Conservation (phyloP, 805 yeast species). For the Candida railenensis region DNA sequence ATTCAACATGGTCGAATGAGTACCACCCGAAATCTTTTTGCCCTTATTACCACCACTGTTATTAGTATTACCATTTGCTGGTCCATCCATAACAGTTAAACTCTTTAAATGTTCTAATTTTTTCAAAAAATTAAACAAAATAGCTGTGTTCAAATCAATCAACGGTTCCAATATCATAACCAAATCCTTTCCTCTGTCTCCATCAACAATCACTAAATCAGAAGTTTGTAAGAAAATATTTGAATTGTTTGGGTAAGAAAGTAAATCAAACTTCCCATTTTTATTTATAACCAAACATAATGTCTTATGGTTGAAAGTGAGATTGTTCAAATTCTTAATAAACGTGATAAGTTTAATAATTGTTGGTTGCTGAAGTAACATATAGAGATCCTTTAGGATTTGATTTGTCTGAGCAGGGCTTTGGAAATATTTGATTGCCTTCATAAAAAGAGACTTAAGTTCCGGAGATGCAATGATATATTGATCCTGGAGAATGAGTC, state of each 20-base stretch:
- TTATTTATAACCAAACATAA: slow-evolving; percentile 55
- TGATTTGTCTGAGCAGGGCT: slow-evolving; percentile 23
- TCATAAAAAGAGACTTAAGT: slow-evolving; percentile 47
- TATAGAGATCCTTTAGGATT: slow-evolving; percentile 25
- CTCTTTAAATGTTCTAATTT: slow-evolving; percentile 68
- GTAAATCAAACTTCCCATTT: slow-evolving; percentile 66
- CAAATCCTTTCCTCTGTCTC: slow-evolving; percentile 80
- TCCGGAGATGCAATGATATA: slow-evolving; percentile 60
- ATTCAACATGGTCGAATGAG: slow-evolving; percentile 36
- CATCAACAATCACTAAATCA: slow-evolving; percentile 77
- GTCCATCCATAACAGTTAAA: slow-evolving; percentile 31
- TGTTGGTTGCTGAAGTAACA: slow-evolving; percentile 24
- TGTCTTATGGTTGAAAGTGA: slow-evolving; percentile 39
- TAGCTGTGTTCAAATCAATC: slow-evolving; percentile 61
- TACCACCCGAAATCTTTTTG: slow-evolving; percentile 31
- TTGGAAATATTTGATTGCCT: slow-evolving; percentile 55
- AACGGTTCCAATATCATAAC: slow-evolving; percentile 70
- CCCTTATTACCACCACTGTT: slow-evolving; percentile 9
- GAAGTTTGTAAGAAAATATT: slow-evolving; percentile 55
- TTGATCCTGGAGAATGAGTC: slow-evolving; percentile 54
- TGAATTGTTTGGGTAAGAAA: slow-evolving; percentile 64
- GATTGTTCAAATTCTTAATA: slow-evolving; percentile 40
- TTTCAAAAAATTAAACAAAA: slow-evolving; percentile 70
- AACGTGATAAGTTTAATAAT: slow-evolving; percentile 33
- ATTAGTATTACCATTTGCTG: slow-evolving; percentile 12